phyloP scores from a whole-genome alignment of 1,284 basidiomycete species.

The Boletus albobrunnescens region DNA sequence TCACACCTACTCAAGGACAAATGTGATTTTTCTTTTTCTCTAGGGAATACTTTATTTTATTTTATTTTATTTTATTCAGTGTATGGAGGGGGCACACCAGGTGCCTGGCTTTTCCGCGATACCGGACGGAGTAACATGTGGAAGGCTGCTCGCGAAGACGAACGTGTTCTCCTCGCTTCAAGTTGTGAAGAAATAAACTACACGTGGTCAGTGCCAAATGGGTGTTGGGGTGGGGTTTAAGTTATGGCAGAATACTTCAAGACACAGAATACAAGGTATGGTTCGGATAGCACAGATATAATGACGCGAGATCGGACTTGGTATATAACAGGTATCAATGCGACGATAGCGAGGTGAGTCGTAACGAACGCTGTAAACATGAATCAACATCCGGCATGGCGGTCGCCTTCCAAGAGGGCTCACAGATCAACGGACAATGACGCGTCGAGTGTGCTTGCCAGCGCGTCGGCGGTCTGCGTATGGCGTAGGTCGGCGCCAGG shows the following conservation, averaged over 20 bases:
- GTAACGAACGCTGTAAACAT: not conserved
- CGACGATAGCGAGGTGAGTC: constrained; percentile 10
- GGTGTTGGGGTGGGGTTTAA: constrained; percentile 5
- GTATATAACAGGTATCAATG: constrained; percentile 25
- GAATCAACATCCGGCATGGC: constrained; percentile 4
- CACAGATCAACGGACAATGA: constrained; percentile 47
- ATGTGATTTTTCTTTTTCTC: too few species aligned
- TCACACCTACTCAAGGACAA: too few species aligned
- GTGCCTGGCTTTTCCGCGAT: constrained; percentile 10
- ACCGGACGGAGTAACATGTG: constrained; percentile 2
- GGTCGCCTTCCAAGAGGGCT: not conserved
- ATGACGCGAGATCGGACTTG: constrained; percentile 16
- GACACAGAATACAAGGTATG: constrained; percentile 17
- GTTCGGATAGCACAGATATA: constrained; percentile 20
- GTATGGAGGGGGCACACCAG: too few species aligned
- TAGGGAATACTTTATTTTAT: too few species aligned
- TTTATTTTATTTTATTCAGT: not conserved
- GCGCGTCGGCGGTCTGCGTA: constrained; percentile 64
- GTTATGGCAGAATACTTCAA: constrained; percentile 16
- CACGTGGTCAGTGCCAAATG: constrained; percentile 6
- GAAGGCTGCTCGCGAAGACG: constrained; percentile 3
- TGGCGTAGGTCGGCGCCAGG: constrained; percentile 64
- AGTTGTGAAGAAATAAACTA: constrained; percentile 10
- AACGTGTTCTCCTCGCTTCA: constrained; percentile 10
- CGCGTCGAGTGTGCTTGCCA: constrained; percentile 68